phyloP scores from a whole-genome alignment of 2,329 filamentous ascomycete species.

The Purpureocillium lavendulum region DNA sequence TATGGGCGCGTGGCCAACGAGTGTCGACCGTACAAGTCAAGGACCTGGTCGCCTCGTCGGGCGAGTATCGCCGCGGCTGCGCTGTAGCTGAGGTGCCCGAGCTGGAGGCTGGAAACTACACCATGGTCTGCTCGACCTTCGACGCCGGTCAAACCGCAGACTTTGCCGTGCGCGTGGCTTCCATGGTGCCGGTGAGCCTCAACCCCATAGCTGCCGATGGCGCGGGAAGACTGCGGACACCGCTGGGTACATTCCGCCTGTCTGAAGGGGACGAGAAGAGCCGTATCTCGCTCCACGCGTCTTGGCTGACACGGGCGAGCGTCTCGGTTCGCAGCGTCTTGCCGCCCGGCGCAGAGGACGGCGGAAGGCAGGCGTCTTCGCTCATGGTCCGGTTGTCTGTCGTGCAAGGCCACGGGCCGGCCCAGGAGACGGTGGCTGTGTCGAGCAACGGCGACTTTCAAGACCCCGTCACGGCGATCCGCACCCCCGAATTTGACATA shows the following conservation, averaged over 20 bases:
- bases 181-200: slow-evolving; percentile 47
- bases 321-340: slow-evolving; percentile 21
- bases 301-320: slow-evolving; percentile 49
- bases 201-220: slow-evolving; percentile 60
- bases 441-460: slow-evolving; percentile 69
- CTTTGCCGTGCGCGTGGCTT: slow-evolving; percentile 69
- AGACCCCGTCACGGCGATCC: slow-evolving; percentile 56
- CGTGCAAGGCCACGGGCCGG: slow-evolving; percentile 63
- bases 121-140: slow-evolving; percentile 84
- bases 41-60: slow-evolving; percentile 74
- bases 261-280: slow-evolving; percentile 27
- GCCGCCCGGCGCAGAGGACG: slow-evolving; percentile 14
- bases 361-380: slow-evolving; percentile 31
- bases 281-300: slow-evolving; percentile 28
- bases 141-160: slow-evolving; percentile 67
- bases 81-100: slow-evolving; percentile 55
- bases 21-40: slow-evolving; percentile 61
- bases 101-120: slow-evolving; percentile 70
- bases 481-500: slow-evolving; percentile 68
- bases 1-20: slow-evolving; percentile 68
- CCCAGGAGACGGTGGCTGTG: slow-evolving; percentile 54
- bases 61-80: slow-evolving; percentile 79
- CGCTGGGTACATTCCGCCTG: slow-evolving; percentile 49
- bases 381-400: slow-evolving; percentile 59
- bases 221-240: slow-evolving; percentile 62